Conservation (phyloP, 257 asterid genomes). For the Coffea canephora region DNA sequence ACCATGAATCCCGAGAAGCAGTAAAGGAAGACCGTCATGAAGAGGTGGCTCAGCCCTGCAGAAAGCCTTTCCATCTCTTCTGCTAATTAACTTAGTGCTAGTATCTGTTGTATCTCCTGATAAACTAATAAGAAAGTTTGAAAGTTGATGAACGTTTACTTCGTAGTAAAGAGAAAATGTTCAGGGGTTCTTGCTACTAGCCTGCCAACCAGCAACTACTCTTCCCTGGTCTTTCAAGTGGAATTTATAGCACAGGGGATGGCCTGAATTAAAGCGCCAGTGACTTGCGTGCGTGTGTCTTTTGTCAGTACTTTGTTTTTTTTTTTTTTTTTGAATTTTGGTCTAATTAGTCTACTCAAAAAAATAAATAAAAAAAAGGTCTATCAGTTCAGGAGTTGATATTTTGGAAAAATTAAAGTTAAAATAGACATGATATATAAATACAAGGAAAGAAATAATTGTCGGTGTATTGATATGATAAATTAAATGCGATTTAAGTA, state of each 20-base stretch:
- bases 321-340: background rate
- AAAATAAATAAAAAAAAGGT: too few species aligned
- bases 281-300: background rate
- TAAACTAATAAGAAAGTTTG: too few species aligned
- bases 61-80: conserved; percentile 35
- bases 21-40: conserved; percentile 79
- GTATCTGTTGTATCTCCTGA: background rate
- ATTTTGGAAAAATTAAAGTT: too few species aligned
- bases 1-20: conserved; percentile 80
- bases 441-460: too few species aligned
- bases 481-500: too few species aligned
- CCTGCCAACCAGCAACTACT: background rate
- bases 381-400: too few species aligned
- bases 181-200: background rate
- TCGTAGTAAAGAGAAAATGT: background rate
- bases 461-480: too few species aligned
- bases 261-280: background rate
- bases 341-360: background rate
- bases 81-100: too few species aligned
- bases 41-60: conserved; percentile 72
- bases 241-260: background rate
- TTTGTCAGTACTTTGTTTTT: background rate
- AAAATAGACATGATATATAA: too few species aligned
- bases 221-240: background rate
- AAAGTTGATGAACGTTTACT: background rate